A percentile compares a stretch with the other conserved stretches of the same genome.
These are phyloP conservation scores for Gossypium davidsonii DNA, from an alignment of 441 rosid species.

Conservation along the genomic window DNA sequence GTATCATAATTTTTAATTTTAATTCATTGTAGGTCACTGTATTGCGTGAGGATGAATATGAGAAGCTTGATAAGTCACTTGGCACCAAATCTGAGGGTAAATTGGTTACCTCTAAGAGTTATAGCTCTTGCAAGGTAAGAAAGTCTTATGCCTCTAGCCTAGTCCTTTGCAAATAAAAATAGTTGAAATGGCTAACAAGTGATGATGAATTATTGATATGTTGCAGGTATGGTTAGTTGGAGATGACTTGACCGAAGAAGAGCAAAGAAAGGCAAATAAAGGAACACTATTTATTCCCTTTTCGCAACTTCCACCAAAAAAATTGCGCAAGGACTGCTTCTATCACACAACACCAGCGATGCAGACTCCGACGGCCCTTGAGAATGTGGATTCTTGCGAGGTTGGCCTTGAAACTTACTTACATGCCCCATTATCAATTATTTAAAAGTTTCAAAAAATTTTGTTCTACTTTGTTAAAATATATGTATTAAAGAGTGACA, in stretches of 20 bases:
- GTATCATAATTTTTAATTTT: too few relatives aligned
- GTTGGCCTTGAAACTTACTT: slow-evolving; percentile 16
- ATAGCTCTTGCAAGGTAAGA: slow-evolving; percentile 24
- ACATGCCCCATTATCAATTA: background rate
- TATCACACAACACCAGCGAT: slow-evolving; percentile 58
- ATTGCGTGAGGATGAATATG: slow-evolving; percentile 25
- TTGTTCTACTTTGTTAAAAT: background rate
- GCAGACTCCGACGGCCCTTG: slow-evolving; percentile 36
- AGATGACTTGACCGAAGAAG: slow-evolving; percentile 38
- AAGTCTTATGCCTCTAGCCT: background rate
- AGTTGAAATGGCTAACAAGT: background rate
- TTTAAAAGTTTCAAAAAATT: background rate
- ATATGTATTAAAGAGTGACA: background rate
- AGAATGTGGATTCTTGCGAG: slow-evolving; percentile 71
- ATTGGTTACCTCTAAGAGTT: slow-evolving; percentile 26
- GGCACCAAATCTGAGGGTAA: slow-evolving; percentile 10
- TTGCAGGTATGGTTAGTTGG: slow-evolving; percentile 51
- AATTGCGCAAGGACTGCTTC: slow-evolving; percentile 44
- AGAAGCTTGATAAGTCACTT: slow-evolving; percentile 27
- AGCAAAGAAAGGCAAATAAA: slow-evolving; percentile 45
- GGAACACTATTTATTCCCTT: slow-evolving; percentile 61
- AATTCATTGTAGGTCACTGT: slow-evolving; percentile 28
- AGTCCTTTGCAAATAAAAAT: background rate
- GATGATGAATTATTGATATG: background rate
- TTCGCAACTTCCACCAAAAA: slow-evolving; percentile 46